Conservation (phyloP, 768 basidiomycete species). For the Hydnum rufescens region DNA sequence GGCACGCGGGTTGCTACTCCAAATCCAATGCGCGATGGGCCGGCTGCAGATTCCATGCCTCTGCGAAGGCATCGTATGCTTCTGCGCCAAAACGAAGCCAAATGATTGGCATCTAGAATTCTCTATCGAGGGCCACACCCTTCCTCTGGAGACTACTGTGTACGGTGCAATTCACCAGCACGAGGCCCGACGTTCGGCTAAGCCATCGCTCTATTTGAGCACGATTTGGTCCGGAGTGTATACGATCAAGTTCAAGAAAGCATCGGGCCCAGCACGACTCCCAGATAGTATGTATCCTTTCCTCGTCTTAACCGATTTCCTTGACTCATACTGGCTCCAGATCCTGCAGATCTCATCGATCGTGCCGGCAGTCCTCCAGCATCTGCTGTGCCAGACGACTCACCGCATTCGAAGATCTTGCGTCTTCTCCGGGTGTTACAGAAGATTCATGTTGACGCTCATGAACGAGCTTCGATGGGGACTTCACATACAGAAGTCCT, state of each 20-base stretch:
- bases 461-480: conserved; percentile 31
- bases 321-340: not conserved
- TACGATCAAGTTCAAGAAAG: conserved; percentile 84
- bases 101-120: conserved; percentile 96
- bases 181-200: conserved; percentile 56
- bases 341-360: conserved; percentile 15
- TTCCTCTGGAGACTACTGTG: conserved; percentile 78
- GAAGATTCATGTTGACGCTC: conserved; percentile 41
- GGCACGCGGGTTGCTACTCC: conserved; percentile 90
- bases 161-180: conserved; percentile 94
- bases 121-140: conserved; percentile 68
- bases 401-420: conserved; percentile 76
- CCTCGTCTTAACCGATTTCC: not conserved
- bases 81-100: conserved; percentile 86
- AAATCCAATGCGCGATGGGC: conserved; percentile 19
- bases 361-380: conserved; percentile 47
- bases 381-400: conserved; percentile 65
- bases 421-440: conserved; percentile 76
- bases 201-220: conserved; percentile 35
- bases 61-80: conserved; percentile 47
- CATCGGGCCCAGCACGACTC: conserved; percentile 52
- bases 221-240: conserved; percentile 82
- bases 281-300: conserved; percentile 31
- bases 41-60: conserved; percentile 9
- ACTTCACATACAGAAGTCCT: too few relatives aligned